Conservation (phyloP, 192 early-diverging fungal genomes). For the Dissophora ornata region DNA sequence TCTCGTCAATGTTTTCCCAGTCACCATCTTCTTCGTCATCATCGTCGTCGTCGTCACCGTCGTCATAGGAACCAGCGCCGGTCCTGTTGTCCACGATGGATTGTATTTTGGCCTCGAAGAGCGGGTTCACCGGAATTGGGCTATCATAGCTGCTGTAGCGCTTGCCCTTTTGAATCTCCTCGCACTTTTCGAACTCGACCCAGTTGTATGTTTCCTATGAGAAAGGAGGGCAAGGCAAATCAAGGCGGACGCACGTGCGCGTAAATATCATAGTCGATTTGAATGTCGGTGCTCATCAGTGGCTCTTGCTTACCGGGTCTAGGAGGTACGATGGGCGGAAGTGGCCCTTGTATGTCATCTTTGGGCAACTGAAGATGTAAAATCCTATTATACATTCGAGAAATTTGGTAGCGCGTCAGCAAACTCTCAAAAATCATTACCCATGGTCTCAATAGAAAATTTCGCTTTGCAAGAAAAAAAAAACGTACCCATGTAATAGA, state of each 20-base stretch:
- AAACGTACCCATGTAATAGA: constrained; percentile 98
- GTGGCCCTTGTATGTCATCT: constrained; percentile 96
- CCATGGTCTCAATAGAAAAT: too few relatives aligned
- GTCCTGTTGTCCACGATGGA: constrained; percentile 1
- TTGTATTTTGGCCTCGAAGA: constrained; percentile 38
- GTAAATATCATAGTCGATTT: background rate
- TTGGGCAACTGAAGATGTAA: constrained; percentile 90
- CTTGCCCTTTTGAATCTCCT: constrained; percentile 61
- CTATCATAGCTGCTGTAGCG: constrained; percentile 62
- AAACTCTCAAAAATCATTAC: too few relatives aligned
- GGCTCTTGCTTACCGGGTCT: constrained; percentile 66
- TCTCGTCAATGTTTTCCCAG: constrained; percentile 21
- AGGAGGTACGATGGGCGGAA: constrained; percentile 86
- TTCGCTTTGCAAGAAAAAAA: too few relatives aligned
- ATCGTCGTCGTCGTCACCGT: constrained; percentile 23
- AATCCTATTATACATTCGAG: too few relatives aligned
- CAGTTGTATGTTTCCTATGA: constrained; percentile 60
- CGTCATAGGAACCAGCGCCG: background rate
- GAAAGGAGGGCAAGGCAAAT: constrained; percentile 1
- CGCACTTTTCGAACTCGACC: constrained; percentile 63
- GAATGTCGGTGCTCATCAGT: background rate
- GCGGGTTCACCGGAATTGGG: constrained; percentile 9
- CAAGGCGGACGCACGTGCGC: too few relatives aligned
- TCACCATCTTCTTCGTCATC: constrained; percentile 22
- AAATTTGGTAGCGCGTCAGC: too few relatives aligned